Percentiles rank a stretch among this genome's conserved stretches.
Conservation (phyloP, 352 stramenopile species). For the Phytopythium chamaehyphon region DNA sequence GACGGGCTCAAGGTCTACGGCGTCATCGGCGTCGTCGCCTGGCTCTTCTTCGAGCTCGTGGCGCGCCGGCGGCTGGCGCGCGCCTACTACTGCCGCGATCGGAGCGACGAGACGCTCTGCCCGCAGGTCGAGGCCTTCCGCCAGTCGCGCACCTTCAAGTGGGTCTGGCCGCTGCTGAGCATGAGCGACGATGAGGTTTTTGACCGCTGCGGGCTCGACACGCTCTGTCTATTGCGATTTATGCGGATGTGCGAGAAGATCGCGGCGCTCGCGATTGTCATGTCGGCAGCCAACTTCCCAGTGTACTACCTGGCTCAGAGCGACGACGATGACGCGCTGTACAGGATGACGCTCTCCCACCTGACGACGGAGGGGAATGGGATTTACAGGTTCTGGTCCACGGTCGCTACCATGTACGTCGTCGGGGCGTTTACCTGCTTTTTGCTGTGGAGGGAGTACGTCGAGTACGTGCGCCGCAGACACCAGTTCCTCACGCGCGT, state of each 20-base stretch:
- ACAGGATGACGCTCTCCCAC: constrained; percentile 68
- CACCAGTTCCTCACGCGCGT: constrained; percentile 74
- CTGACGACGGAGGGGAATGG: constrained; percentile 31
- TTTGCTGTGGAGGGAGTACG: constrained; percentile 63
- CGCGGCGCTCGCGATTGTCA: constrained; percentile 41
- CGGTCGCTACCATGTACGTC: constrained; percentile 63
- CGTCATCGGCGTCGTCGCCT: constrained; percentile 54
- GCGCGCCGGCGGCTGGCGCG: constrained; percentile 45
- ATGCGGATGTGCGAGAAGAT: constrained; percentile 70
- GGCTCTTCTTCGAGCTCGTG: constrained; percentile 63
- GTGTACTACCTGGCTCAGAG: constrained; percentile 67
- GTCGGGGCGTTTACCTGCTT: constrained; percentile 56
- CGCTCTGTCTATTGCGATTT: constrained; percentile 79
- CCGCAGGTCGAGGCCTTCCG: constrained; percentile 32
- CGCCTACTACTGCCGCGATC: constrained; percentile 77
- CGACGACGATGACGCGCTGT: constrained; percentile 35
- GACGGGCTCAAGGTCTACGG: constrained; percentile 65
- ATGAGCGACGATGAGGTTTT: constrained; percentile 68
- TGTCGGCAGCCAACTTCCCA: constrained; percentile 68
- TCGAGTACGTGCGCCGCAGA: constrained; percentile 64
- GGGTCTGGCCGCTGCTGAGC: constrained; percentile 51
- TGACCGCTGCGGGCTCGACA: constrained; percentile 71
- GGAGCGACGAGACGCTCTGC: constrained; percentile 48
- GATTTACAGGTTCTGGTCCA: constrained; percentile 64
- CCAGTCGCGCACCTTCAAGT: constrained; percentile 35